A percentile compares a stretch with the other conserved stretches of the same genome.
phyloP scores from a whole-genome alignment of 1,139 yeast species.

The Blastobotrys ciferrii region DNA sequence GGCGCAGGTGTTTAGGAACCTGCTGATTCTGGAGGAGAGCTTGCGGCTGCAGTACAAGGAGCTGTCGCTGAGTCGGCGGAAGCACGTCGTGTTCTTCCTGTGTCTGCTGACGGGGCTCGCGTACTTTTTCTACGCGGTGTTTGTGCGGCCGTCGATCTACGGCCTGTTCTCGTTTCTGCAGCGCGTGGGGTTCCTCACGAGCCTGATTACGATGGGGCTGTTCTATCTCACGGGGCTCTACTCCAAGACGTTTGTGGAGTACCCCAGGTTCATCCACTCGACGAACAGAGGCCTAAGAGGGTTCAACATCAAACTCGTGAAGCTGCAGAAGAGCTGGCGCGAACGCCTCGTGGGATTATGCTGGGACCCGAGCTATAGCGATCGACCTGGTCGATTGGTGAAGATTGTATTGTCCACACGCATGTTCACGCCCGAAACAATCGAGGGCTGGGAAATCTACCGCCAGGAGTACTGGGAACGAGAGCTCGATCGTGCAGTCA shows the following conservation, averaged over 20 bases:
- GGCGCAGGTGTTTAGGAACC: slow-evolving; percentile 47
- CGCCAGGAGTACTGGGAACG: slow-evolving; percentile 91
- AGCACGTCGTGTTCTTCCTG: slow-evolving; percentile 69
- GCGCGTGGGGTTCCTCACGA: slow-evolving; percentile 65
- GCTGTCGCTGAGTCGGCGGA: slow-evolving; percentile 65
- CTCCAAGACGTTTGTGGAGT: slow-evolving; percentile 75
- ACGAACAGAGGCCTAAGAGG: slow-evolving; percentile 88
- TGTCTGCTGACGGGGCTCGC: slow-evolving; percentile 39
- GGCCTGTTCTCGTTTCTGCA: slow-evolving; percentile 37
- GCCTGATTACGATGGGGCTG: slow-evolving; percentile 65
- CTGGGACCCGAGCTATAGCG: slow-evolving; percentile 30
- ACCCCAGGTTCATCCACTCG: slow-evolving; percentile 70
- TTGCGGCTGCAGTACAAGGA: slow-evolving; percentile 75
- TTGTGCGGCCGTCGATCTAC: slow-evolving; percentile 37
- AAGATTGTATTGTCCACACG: slow-evolving; percentile 79
- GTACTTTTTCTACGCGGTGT: slow-evolving; percentile 34
- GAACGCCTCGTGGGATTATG: slow-evolving; percentile 39
- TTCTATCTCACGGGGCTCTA: slow-evolving; percentile 90
- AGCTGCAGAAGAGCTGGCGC: slow-evolving; percentile 57
- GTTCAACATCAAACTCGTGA: slow-evolving; percentile 73
- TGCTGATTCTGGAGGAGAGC: slow-evolving; percentile 81
- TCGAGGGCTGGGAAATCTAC: slow-evolving; percentile 95
- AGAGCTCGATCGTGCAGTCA: slow-evolving; percentile 58
- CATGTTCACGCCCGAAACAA: slow-evolving; percentile 72
- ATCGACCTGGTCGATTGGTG: slow-evolving; percentile 38